A percentile compares a stretch with the other conserved stretches of the same genome.
phyloP scores from a whole-genome alignment of 2,329 filamentous ascomycete genomes.

The Colletotrichum sp. region DNA sequence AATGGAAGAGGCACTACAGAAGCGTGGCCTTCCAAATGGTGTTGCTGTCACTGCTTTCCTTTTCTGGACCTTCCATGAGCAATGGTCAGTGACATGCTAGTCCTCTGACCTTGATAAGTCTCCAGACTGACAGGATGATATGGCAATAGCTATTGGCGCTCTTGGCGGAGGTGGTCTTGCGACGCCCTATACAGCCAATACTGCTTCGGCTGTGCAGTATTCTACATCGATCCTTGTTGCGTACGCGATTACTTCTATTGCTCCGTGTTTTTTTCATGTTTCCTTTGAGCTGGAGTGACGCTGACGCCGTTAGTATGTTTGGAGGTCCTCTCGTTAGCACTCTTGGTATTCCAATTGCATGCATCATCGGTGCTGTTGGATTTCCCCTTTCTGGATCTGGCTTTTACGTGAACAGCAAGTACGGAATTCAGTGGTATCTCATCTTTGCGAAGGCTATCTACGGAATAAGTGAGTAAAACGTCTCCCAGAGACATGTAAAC shows the following conservation, averaged over 20 bases:
- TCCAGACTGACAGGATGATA: neutral
- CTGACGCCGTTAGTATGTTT: neutral
- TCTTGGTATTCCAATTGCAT: neutral
- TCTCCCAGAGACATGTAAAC: neutral
- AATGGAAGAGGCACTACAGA: neutral
- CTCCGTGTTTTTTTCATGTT: neutral
- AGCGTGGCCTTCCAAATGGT: neutral
- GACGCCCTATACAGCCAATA: neutral
- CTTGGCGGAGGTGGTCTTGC: neutral
- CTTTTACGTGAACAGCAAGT: neutral
- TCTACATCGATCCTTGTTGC: neutral
- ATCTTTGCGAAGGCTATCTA: neutral
- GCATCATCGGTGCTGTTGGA: neutral
- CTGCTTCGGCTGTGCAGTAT: neutral
- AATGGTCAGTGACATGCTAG: neutral
- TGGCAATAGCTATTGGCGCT: neutral
- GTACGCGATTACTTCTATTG: neutral
- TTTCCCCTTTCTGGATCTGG: neutral
- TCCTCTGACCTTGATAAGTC: accelerated
- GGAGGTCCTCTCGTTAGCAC: neutral
- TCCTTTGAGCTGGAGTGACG: accelerated
- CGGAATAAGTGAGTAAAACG: neutral
- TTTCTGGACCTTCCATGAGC: neutral
- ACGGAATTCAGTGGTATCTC: neutral
- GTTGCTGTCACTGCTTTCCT: neutral